These are phyloP conservation scores for Neopestalotiopsis sp. DNA, from an alignment of 2,329 filamentous ascomycete species.

Conservation along the genomic window DNA sequence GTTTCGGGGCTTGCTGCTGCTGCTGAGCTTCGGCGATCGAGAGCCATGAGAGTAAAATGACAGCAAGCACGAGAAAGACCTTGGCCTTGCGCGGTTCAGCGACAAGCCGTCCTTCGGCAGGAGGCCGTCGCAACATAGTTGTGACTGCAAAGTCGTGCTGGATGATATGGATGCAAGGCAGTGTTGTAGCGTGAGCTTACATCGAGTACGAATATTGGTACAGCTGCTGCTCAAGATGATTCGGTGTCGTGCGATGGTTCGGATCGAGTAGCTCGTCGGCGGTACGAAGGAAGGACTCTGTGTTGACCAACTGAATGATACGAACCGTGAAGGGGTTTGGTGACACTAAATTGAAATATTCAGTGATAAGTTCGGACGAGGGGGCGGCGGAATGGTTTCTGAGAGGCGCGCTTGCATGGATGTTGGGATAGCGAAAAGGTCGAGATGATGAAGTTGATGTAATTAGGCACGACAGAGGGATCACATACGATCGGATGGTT, in stretches of 20 bases:
- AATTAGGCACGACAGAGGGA: background rate
- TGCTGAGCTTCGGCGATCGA: constrained; percentile 62
- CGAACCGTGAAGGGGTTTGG: background rate
- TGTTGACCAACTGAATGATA: background rate
- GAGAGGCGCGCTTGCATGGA: background rate
- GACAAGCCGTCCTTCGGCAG: constrained; percentile 56
- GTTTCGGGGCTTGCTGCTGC: constrained; percentile 48
- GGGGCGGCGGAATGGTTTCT: no score
- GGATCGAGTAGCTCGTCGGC: background rate
- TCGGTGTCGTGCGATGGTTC: background rate
- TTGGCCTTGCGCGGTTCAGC: constrained; percentile 41
- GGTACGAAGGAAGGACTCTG: background rate
- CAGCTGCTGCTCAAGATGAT: background rate
- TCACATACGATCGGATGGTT: background rate
- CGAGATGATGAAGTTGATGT: background rate
- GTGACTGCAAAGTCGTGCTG: constrained; percentile 29
- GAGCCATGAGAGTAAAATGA: constrained; percentile 54
- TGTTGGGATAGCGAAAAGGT: background rate
- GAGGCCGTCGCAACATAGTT: constrained; percentile 64
- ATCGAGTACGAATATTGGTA: constrained; percentile 6
- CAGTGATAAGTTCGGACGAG: no score
- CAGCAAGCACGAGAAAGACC: constrained; percentile 51
- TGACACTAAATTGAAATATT: no score
- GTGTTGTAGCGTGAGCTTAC: constrained; percentile 7
- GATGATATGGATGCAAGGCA: background rate